These are phyloP conservation scores for Tulasnella sp. DNA, from an alignment of 768 basidiomycete genomes.

Conservation along the genomic window DNA sequence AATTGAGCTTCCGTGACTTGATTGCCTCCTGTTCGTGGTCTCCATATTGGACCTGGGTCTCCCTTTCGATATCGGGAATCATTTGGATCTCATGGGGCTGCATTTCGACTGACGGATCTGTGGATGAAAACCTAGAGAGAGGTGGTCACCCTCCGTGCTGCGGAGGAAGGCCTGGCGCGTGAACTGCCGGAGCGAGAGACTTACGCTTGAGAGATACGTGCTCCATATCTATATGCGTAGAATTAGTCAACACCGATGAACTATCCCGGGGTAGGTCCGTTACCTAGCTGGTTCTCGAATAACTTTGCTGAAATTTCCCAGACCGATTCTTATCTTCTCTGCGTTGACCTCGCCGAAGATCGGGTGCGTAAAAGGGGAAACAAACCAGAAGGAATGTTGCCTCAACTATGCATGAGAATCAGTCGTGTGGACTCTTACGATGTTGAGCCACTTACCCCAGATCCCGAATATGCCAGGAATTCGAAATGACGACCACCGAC, in stretches of 20 bases:
- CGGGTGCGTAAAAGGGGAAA: conserved; percentile 22
- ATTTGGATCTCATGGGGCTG: conserved; percentile 50
- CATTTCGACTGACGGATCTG: conserved; percentile 62
- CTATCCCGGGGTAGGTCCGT: background rate
- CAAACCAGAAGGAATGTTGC: conserved; percentile 20
- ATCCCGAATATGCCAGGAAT: conserved; percentile 19
- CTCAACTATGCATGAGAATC: conserved; percentile 38
- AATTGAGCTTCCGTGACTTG: conserved; percentile 27
- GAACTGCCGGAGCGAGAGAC: background rate
- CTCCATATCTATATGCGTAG: conserved; percentile 44
- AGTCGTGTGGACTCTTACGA: conserved; percentile 37
- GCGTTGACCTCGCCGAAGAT: conserved; percentile 44
- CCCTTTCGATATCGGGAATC: conserved; percentile 47
- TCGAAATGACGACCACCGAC: conserved; percentile 19
- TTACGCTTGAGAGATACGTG: conserved; percentile 69
- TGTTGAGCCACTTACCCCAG: background rate
- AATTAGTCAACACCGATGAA: background rate
- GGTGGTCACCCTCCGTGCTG: background rate
- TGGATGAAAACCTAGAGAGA: conserved; percentile 49
- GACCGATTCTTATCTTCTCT: conserved; percentile 47
- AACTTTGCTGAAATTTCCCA: conserved; percentile 57
- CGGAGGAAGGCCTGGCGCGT: background rate
- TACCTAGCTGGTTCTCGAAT: conserved; percentile 55
- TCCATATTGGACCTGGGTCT: background rate
- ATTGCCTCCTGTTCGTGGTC: background rate